These are phyloP conservation scores for Tremella fuciformis DNA, from an alignment of 768 basidiomycete genomes.

Conservation along the genomic window DNA sequence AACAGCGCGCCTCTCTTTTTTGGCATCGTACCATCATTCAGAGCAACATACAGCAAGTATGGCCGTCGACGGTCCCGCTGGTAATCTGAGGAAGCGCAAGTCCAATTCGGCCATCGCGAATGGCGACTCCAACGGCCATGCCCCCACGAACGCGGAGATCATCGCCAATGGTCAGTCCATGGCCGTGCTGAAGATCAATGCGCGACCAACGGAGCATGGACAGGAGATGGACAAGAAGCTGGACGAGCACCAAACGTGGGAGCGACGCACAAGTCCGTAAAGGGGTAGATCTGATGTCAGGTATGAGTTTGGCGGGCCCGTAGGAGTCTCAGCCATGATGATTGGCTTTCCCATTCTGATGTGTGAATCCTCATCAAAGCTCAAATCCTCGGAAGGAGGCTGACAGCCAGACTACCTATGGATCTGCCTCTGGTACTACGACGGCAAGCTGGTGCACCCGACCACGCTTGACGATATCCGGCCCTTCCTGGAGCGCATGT, in stretches of 20 bases:
- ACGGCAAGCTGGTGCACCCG: constrained; percentile 74
- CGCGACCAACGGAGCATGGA: constrained; percentile 63
- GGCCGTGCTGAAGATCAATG: constrained; percentile 33
- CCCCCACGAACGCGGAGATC: constrained; percentile 15
- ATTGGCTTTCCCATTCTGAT: constrained; percentile 87
- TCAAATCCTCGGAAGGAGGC: background rate
- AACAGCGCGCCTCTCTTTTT: constrained; percentile 1
- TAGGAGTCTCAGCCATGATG: constrained; percentile 90
- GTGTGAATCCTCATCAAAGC: constrained; percentile 55
- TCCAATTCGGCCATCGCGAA: constrained; percentile 12
- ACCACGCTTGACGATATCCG: constrained; percentile 65
- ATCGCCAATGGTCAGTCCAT: constrained; percentile 30
- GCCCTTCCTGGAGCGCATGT: constrained; percentile 79
- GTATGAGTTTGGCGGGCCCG: constrained; percentile 94
- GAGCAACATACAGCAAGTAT: constrained; percentile 1
- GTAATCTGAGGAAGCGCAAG: constrained; percentile 26
- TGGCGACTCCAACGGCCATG: background rate
- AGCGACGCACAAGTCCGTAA: constrained; percentile 8
- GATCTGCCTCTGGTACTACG: constrained; percentile 95
- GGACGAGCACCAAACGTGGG: constrained; percentile 66
- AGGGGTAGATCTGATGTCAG: constrained; percentile 53
- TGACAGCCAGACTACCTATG: constrained; percentile 72
- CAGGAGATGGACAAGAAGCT: constrained; percentile 69
- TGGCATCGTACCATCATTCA: background rate
- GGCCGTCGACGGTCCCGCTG: constrained; percentile 15